Conservation (phyloP, 2,329 filamentous ascomycete species). For the Pseudohalonectria lignicola region DNA sequence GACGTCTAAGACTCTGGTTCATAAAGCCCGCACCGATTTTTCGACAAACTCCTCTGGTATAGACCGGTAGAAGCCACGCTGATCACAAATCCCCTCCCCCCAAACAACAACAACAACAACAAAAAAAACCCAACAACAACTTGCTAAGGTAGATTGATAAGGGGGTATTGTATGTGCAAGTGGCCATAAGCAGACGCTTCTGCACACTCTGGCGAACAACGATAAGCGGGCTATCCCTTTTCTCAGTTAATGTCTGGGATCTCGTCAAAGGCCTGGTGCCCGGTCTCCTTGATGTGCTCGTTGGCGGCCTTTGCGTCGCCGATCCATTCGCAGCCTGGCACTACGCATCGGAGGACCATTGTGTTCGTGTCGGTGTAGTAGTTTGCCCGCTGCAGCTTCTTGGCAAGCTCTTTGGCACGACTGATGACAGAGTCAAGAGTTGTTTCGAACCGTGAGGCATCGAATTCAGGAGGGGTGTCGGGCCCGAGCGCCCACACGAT, state of each 20-base stretch:
- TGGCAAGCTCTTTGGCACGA: conserved; percentile 53
- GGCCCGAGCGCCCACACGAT: conserved; percentile 38
- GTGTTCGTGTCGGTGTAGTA: conserved; percentile 85
- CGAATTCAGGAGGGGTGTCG: conserved; percentile 45
- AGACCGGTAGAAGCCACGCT: too few relatives aligned
- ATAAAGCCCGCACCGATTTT: too few relatives aligned
- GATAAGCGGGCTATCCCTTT: too few relatives aligned
- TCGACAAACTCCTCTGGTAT: too few relatives aligned
- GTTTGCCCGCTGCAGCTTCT: conserved; percentile 54
- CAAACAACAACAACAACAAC: too few relatives aligned
- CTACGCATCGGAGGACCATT: conserved; percentile 68
- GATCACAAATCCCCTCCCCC: too few relatives aligned
- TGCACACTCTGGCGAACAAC: too few relatives aligned
- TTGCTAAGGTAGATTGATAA: too few relatives aligned
- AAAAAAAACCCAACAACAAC: too few relatives aligned
- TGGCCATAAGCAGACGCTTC: too few relatives aligned
- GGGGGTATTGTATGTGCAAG: too few relatives aligned
- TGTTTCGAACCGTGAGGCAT: conserved; percentile 49
- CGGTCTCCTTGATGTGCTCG: conserved; percentile 49
- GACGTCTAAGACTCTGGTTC: too few relatives aligned
- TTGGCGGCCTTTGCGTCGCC: conserved; percentile 38
- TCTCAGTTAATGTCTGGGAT: conserved; percentile 2
- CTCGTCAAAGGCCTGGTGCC: conserved; percentile 36
- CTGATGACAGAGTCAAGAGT: conserved; percentile 57
- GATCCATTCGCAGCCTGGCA: conserved; percentile 46